Evolutionary conservation across 73 alveolate genomes (phyloP).

Genomic region (Tetrahymena thermophila): DNA sequence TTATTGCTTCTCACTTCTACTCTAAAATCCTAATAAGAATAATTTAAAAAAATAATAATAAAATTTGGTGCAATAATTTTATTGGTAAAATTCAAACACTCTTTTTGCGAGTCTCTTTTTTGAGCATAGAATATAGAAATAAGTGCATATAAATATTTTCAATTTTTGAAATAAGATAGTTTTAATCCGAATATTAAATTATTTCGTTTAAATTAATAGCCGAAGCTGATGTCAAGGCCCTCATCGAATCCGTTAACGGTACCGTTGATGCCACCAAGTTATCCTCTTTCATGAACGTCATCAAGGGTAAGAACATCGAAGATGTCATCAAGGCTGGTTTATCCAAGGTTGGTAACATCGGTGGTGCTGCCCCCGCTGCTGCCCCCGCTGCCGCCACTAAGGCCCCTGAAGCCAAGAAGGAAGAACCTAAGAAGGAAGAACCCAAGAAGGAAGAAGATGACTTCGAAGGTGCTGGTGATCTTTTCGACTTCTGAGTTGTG

Average conservation of each 20-base stretch:
- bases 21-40: not conserved
- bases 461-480: conserved; percentile 7
- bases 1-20: not conserved
- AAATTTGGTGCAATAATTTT: not conserved
- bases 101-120: not conserved
- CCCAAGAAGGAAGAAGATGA: conserved; percentile 2
- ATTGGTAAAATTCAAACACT: not conserved
- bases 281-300: not conserved
- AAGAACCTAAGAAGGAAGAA: not conserved
- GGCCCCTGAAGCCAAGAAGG: conserved; percentile 1
- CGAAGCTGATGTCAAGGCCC: not conserved
- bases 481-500: conserved; percentile 1
- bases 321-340: not conserved
- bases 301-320: conserved; percentile 1
- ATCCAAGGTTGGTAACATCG: not conserved
- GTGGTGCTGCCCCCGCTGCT: not conserved
- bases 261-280: not conserved
- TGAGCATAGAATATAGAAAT: not conserved
- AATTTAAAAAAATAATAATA: too few relatives aligned
- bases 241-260: conserved; percentile 1
- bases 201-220: not conserved
- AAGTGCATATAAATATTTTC: not conserved
- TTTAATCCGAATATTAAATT: not conserved
- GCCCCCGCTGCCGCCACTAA: not conserved
- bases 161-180: not conserved